Percentiles rank a stretch among this genome's conserved stretches.
Evolutionary conservation across 129 eudicot species (phyloP).

Genomic region (Flaveria robusta): DNA sequence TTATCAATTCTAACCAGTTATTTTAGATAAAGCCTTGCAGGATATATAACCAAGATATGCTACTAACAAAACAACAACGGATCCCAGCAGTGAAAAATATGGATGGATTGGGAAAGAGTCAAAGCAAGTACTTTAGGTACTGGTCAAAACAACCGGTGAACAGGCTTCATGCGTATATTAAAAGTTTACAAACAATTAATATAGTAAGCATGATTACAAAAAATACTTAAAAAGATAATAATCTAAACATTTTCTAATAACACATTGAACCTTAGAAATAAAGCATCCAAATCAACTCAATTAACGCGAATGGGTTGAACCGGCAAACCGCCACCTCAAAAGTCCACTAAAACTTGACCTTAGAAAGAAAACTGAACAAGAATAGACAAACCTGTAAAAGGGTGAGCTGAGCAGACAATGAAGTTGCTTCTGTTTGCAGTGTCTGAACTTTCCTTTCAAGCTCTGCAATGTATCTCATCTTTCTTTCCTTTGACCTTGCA

Average conservation of each 20-base stretch:
- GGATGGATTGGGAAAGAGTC: neutral
- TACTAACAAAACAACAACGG: neutral
- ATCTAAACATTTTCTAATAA: neutral
- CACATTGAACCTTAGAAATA: neutral
- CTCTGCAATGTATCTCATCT: conserved; percentile 92
- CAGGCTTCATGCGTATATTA: neutral
- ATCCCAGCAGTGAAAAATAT: neutral
- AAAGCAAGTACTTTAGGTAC: neutral
- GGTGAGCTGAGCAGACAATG: conserved; percentile 72
- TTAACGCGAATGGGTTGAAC: neutral
- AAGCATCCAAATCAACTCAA: neutral
- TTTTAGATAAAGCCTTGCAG: neutral
- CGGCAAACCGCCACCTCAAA: neutral
- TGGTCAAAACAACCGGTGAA: neutral
- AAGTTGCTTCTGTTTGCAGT: conserved; percentile 75
- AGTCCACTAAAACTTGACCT: neutral
- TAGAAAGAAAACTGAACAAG: neutral
- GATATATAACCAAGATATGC: neutral
- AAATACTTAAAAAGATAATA: neutral
- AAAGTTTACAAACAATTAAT: neutral
- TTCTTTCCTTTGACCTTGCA: conserved; percentile 90
- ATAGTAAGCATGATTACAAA: neutral
- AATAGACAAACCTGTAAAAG: conserved; percentile 60
- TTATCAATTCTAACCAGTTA: neutral
- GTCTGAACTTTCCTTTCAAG: conserved; percentile 84